Conservation (phyloP, 495 filamentous ascomycete species). For the Pyrenula massariospora region DNA sequence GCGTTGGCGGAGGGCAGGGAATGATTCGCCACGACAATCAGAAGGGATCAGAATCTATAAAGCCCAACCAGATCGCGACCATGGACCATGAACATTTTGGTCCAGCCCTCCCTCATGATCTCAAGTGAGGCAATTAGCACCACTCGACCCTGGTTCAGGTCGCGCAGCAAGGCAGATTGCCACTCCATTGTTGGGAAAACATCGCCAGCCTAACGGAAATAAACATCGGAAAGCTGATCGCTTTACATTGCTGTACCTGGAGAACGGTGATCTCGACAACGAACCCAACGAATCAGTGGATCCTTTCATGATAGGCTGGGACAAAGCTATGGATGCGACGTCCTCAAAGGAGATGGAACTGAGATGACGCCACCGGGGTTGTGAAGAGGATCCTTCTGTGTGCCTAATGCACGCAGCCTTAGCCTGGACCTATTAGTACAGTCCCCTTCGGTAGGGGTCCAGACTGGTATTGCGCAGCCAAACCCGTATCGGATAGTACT, state of each 20-base stretch:
- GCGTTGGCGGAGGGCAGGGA: neutral
- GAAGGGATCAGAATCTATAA: neutral
- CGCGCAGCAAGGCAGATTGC: neutral
- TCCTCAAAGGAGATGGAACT: neutral
- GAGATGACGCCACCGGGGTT: neutral
- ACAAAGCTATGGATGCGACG: neutral
- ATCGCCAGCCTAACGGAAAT: neutral
- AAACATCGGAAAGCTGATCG: neutral
- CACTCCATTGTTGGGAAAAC: neutral
- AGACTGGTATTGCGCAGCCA: neutral
- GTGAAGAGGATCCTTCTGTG: neutral
- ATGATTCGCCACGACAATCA: neutral
- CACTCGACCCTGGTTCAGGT: neutral
- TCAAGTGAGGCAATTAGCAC: neutral
- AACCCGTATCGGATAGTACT: neutral
- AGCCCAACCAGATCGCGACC: neutral
- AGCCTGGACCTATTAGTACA: neutral
- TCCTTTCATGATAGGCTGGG: neutral
- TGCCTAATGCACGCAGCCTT: neutral
- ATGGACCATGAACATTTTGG: neutral
- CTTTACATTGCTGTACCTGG: neutral
- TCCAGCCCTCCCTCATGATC: neutral
- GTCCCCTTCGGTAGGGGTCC: neutral
- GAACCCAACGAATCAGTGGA: neutral
- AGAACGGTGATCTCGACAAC: neutral